Evolutionary conservation across 2,329 filamentous ascomycete species (phyloP).

Genomic region (Pyricularia grisea): DNA sequence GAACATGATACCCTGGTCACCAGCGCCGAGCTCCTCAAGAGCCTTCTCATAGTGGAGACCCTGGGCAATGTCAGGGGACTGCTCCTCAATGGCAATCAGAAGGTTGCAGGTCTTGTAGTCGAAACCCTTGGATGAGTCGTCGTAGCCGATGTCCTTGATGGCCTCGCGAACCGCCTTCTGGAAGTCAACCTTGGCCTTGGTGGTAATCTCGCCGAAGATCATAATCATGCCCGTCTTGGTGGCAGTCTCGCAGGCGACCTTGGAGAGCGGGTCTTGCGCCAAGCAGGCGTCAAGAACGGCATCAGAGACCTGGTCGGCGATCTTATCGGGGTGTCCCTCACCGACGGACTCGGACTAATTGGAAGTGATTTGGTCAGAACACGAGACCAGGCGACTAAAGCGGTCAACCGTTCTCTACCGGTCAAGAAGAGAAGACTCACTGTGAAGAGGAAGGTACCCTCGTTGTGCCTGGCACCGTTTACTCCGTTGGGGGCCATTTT

Average conservation of each 20-base stretch:
- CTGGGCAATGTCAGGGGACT: slow-evolving; percentile 97
- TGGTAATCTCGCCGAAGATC: slow-evolving; percentile 98
- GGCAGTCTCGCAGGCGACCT: slow-evolving; percentile 97
- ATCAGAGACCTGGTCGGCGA: slow-evolving; percentile 97
- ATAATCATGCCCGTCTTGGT: slow-evolving; percentile 99
- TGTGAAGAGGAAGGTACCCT: slow-evolving; percentile 77
- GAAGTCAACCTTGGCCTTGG: slow-evolving; percentile 93
- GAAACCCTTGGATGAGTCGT: slow-evolving; percentile 94
- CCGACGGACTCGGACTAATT: slow-evolving; percentile 75
- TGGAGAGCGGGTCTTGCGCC: slow-evolving; percentile 88
- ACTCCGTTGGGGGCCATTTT: slow-evolving; percentile 28
- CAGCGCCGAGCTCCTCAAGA: slow-evolving; percentile 93
- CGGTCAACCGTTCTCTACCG: not conserved
- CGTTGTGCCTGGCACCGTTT: slow-evolving; percentile 32
- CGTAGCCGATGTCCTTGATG: slow-evolving; percentile 98
- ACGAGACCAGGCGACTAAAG: not conserved
- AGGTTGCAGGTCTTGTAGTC: slow-evolving; percentile 99
- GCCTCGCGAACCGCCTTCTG: slow-evolving; percentile 90
- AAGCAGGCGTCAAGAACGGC: slow-evolving; percentile 98
- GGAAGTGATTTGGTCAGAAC: slow-evolving; percentile 4
- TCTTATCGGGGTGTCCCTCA: slow-evolving; percentile 93
- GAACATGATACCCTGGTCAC: slow-evolving; percentile 99
- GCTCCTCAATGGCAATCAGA: slow-evolving; percentile 97
- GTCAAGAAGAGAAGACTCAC: slow-evolving; percentile 30
- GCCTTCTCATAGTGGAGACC: slow-evolving; percentile 97